Base-by-base conservation (phyloP, 1,284 basidiomycete species). In the Jaminaea rosea region DNA sequence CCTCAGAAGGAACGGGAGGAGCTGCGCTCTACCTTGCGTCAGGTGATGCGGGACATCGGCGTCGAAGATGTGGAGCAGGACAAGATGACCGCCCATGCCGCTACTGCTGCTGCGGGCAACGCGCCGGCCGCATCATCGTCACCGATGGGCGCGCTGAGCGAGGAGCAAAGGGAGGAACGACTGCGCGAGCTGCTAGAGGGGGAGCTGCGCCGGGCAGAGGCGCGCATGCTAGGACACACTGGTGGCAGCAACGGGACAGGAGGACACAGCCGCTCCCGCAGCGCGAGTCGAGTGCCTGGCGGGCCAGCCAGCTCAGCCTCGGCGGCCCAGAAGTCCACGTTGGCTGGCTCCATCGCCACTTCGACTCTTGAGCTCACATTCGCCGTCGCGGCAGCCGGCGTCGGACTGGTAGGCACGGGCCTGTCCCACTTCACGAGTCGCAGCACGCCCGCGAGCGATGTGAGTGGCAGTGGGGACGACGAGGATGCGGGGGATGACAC, bases 21-120 rank as follows among this genome's bases (percentile, higher is more conserved):
- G 6, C 52, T 65, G 19, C 36, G 44, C n/a, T 48, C 50, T 13
- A 52, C 53, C 2, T 37, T 64, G 6, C 57, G 59, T n/a, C 55
- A 62, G 32, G 60, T 58, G 9, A 53, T 64, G 59, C 39, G 46
- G 32, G 57, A 60, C 28, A 49, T 60, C 15, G 56, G 58, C 2
- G 58, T 58, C 21, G 57, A 61, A 9, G 44, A 46, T 46, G 21
- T 19, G 26, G 39, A 42, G 26, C 21, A 42, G n/a, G 39, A 23
- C 13, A 42, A n/a, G n/a, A n/a, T n/a, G n/a, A n/a, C n/a, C n/a
- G n/a, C n/a, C n/a, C n/a, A n/a, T n/a, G 39, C 19, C 17, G 4
- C 19, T 15, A 24, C 17, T 11, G 39, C 17, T 13, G 36, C 17
- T 42, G 39, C 11, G 6, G 39, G 39, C 39, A 42, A 23, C 39